These are phyloP conservation scores for Lentinus brumalis DNA, from an alignment of 768 basidiomycete genomes.

Conservation along the genomic window DNA sequence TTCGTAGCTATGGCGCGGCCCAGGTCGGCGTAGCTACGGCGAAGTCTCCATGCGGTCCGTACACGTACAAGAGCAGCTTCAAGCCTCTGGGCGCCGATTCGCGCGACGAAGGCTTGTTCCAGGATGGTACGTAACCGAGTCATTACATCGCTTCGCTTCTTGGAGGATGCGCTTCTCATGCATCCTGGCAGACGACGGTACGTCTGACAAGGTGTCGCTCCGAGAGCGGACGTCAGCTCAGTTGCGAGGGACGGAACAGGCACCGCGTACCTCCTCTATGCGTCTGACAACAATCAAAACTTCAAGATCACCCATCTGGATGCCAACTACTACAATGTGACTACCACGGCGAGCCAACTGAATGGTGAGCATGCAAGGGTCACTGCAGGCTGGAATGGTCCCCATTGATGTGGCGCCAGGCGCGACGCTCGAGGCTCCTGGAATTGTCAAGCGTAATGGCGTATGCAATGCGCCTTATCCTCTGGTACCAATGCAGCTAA, in stretches of 20 bases:
- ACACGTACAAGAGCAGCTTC: constrained; percentile 55
- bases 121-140: constrained; percentile 44
- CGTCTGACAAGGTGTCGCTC: background rate
- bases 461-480: constrained; percentile 31
- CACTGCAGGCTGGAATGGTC: background rate
- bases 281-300: constrained; percentile 69
- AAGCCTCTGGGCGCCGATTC: constrained; percentile 61
- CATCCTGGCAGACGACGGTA: constrained; percentile 1
- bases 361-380: constrained; percentile 36
- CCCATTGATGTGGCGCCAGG: constrained; percentile 31
- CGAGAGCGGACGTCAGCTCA: background rate
- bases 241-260: constrained; percentile 22
- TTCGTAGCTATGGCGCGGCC: constrained; percentile 59
- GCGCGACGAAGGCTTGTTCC: constrained; percentile 59
- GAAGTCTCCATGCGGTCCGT: constrained; percentile 61
- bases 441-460: constrained; percentile 59
- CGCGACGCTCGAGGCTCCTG: constrained; percentile 62
- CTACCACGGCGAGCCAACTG: constrained; percentile 46
- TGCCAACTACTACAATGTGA: constrained; percentile 60
- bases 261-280: constrained; percentile 61
- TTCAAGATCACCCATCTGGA: constrained; percentile 65
- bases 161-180: background rate
- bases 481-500: background rate
- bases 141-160: too few species aligned
- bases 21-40: constrained; percentile 64